Evolutionary conservation across 768 basidiomycete species (phyloP), one percentile per base, ranked within the genome.

Genomic region (Cantharellus anzutake): DNA sequence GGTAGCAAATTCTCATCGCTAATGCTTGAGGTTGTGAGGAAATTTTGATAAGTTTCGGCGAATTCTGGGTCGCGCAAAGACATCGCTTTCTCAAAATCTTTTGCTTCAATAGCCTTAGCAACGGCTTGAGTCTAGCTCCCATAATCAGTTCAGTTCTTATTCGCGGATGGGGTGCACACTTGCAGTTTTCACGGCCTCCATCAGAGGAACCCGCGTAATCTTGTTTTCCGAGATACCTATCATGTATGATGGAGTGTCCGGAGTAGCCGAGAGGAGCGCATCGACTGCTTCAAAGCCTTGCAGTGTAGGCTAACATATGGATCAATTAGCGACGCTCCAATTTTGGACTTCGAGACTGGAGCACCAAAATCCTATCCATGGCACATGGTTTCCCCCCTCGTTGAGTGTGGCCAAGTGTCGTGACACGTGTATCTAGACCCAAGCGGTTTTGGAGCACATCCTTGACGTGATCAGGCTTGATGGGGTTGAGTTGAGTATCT

Each of bases 211-310:
- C 37, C 90, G 80, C 4, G 78, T 91, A 64, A 99, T 88, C 73
- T 94, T 94, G 74, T 96, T 97, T 73, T 97, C 93, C 63, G 80
- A 79, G 42, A 96, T 76, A 34, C 96, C 93, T 67, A 99, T 98
- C 85, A 99, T 94, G 68, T 93, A 97, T 0, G 91, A 94, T 3
- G 94, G 94, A 0, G 86, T 90, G 20, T 85, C 80, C 3, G 93
- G 90, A 0, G 80, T 86, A 0, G 94, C 80, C 65, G 84, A 81
- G 3, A 98, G 74, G 37, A 98, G 74, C 2, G 89, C 86, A 58
- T 91, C 79, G 56, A 98, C 86, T 1, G 96, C 94, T 67, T 96
- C 87, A 39, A 91, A 78, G 58, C 91, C 93, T 75, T 99, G 93
- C n/a, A 98, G 73, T 0, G 93, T 96, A 0, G 94, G 91, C 91